Conservation (phyloP, 306 rosid species). For the Vigna angularis region DNA sequence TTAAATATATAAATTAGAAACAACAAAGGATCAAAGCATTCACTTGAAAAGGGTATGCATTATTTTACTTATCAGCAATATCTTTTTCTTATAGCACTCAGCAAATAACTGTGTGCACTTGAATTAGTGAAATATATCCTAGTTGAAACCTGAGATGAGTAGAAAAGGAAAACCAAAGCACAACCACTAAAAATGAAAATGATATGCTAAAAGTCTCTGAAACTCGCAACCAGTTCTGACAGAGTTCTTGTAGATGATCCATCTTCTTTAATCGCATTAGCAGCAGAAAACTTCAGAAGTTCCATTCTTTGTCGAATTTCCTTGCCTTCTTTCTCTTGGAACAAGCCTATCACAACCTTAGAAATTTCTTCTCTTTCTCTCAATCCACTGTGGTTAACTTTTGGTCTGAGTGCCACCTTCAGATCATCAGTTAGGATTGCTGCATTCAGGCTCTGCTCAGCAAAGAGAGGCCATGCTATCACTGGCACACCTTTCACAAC, state of each 20-base stretch:
- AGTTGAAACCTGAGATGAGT: not conserved
- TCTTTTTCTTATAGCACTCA: not conserved
- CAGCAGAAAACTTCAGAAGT: constrained; percentile 37
- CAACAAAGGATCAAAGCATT: too few species aligned
- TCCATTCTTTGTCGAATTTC: constrained; percentile 26
- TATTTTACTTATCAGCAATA: not conserved
- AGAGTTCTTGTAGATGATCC: constrained; percentile 52
- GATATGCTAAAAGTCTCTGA: not conserved
- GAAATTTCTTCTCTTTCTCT: constrained; percentile 49
- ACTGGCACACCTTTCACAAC: constrained; percentile 40
- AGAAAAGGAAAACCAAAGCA: not conserved
- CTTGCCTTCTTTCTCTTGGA: constrained; percentile 46
- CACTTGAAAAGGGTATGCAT: too few species aligned
- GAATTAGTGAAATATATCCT: too few species aligned
- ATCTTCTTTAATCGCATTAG: constrained; percentile 24
- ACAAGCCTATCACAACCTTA: constrained; percentile 24
- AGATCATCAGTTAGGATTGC: constrained; percentile 20
- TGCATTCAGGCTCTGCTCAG: constrained; percentile 48
- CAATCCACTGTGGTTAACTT: constrained; percentile 32
- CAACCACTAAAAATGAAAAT: not conserved
- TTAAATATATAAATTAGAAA: too few species aligned
- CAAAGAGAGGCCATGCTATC: constrained; percentile 49
- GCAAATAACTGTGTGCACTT: too few species aligned
- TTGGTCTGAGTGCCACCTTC: constrained; percentile 50
- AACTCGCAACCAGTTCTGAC: constrained; percentile 34